A percentile compares a stretch with the other conserved stretches of the same genome.
phyloP scores from a whole-genome alignment of 2,329 filamentous ascomycete genomes.

The Penicillium sp. region DNA sequence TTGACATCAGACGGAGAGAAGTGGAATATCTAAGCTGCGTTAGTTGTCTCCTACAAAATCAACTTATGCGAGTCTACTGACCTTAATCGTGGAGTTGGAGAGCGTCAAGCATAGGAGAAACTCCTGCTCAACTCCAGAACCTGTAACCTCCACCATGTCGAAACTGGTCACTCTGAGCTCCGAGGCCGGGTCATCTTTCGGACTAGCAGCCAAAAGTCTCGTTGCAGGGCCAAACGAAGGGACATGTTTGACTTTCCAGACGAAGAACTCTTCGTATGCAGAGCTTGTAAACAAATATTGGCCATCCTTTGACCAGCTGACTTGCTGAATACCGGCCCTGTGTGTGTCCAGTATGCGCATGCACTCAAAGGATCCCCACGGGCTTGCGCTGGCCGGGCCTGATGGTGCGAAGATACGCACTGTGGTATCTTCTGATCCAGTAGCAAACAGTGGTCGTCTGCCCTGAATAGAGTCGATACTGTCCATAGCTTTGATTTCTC shows the following conservation, averaged over 20 bases:
- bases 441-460: constrained; percentile 51
- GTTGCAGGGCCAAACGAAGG: constrained; percentile 52
- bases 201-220: constrained; percentile 50
- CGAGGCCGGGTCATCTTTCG: constrained; percentile 46
- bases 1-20: constrained; percentile 28
- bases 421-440: constrained; percentile 65
- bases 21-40: constrained; percentile 43
- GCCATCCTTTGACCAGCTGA: constrained; percentile 66
- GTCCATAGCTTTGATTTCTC: constrained; percentile 70
- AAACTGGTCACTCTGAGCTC: constrained; percentile 82
- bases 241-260: constrained; percentile 65
- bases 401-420: constrained; percentile 62
- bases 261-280: constrained; percentile 82
- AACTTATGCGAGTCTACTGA: constrained; percentile 23
- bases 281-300: constrained; percentile 76
- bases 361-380: constrained; percentile 43
- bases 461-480: constrained; percentile 33
- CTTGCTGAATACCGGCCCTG: constrained; percentile 73
- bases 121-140: constrained; percentile 19
- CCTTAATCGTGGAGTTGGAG: constrained; percentile 75
- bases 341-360: constrained; percentile 69
- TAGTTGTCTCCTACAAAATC: constrained; percentile 3
- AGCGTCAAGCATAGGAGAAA: constrained; percentile 68
- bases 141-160: constrained; percentile 49
- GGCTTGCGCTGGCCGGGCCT: constrained; percentile 6